These are phyloP conservation scores for Phytophthora sojae DNA, from an alignment of 352 stramenopile genomes.

Conservation along the genomic window DNA sequence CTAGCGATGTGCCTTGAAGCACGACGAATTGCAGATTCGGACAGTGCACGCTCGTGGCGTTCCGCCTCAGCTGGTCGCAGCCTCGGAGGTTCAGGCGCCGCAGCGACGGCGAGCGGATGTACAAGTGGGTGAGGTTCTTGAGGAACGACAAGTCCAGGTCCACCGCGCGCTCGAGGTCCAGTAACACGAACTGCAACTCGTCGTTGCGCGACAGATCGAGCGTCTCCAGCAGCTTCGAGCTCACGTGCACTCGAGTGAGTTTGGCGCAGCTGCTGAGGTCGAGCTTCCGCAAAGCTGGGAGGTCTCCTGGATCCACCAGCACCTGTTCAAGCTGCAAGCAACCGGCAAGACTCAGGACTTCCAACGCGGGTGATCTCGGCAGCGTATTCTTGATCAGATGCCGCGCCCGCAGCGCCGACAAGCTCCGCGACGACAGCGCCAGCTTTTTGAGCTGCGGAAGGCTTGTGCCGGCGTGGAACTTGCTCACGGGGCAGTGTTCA, in stretches of 20 bases:
- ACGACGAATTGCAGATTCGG: conserved; percentile 45
- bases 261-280: conserved; percentile 53
- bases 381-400: conserved; percentile 59
- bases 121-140: conserved; percentile 62
- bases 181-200: conserved; percentile 51
- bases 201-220: conserved; percentile 57
- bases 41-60: conserved; percentile 49
- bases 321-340: conserved; percentile 71
- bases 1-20: conserved; percentile 57
- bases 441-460: conserved; percentile 60
- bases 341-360: conserved; percentile 45
- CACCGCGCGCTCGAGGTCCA: conserved; percentile 48
- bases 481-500: conserved; percentile 51
- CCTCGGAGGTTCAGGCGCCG: conserved; percentile 53
- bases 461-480: conserved; percentile 50
- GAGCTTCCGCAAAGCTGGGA: conserved; percentile 54
- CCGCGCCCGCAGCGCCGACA: conserved; percentile 50
- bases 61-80: conserved; percentile 46
- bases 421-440: conserved; percentile 51
- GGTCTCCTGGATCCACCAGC: conserved; percentile 58
- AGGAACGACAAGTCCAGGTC: conserved; percentile 70
- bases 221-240: conserved; percentile 46
- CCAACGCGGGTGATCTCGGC: conserved; percentile 27
- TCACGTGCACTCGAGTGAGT: conserved; percentile 67
- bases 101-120: conserved; percentile 55